A percentile compares a stretch with the other conserved stretches of the same genome.
Conservation (phyloP, 148 eudicot species). For the Rhododendron kiyosumense region DNA sequence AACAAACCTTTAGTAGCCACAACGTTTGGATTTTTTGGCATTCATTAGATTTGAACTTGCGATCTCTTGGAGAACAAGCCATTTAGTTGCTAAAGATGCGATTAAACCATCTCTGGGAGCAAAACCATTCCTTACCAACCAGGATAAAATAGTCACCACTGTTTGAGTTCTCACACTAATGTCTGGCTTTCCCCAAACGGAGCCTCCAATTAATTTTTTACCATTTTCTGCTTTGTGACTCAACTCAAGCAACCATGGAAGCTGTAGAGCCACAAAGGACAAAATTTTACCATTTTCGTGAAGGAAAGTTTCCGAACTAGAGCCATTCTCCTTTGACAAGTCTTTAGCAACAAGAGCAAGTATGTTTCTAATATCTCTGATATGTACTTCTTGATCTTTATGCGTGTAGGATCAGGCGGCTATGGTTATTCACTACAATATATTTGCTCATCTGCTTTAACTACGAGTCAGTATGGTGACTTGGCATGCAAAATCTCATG, state of each 20-base stretch:
- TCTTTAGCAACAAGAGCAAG: constrained; percentile 64
- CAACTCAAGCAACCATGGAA: constrained; percentile 85
- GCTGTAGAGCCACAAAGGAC: constrained; percentile 64
- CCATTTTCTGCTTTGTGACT: constrained; percentile 46
- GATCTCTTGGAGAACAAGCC: no score
- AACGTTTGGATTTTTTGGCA: no score
- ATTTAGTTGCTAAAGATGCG: constrained; percentile 41
- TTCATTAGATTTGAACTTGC: no score
- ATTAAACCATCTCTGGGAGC: constrained; percentile 86
- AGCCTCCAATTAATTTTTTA: constrained; percentile 40
- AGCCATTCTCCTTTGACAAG: constrained; percentile 41
- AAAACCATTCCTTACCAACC: constrained; percentile 83
- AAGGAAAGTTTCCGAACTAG: constrained; percentile 59
- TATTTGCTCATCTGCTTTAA: no score
- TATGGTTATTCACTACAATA: no score
- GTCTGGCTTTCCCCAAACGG: constrained; percentile 39
- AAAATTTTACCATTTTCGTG: constrained; percentile 54
- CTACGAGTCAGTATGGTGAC: no score
- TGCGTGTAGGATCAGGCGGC: no score
- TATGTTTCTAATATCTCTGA: constrained; percentile 38
- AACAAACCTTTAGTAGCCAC: no score
- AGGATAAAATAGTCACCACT: constrained; percentile 60
- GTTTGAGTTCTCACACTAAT: constrained; percentile 57
- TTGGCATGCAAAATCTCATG: no score
- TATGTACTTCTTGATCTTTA: constrained; percentile 35